phyloP scores from a whole-genome alignment of 2,329 filamentous ascomycete genomes.

The Penicillium olsonii region DNA sequence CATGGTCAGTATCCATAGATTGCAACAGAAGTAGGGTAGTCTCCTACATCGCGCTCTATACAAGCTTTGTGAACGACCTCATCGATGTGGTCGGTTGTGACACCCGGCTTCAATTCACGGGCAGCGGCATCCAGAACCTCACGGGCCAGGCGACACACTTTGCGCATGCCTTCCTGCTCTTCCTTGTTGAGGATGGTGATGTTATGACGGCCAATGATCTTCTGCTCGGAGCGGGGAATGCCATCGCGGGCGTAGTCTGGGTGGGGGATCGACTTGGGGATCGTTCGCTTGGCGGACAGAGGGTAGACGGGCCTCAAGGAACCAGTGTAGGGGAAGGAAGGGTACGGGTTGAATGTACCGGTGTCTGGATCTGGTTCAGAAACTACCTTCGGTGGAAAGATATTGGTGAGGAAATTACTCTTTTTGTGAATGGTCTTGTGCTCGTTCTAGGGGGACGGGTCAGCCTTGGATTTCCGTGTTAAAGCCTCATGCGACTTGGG shows the following conservation, averaged over 20 bases:
- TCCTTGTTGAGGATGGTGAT: constrained; percentile 78
- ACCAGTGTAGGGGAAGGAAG: constrained; percentile 80
- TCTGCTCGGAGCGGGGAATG: constrained; percentile 66
- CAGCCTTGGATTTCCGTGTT: constrained; percentile 14
- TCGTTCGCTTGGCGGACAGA: constrained; percentile 68
- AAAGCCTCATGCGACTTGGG: constrained; percentile 21
- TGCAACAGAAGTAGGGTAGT: neutral
- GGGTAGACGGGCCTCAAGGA: constrained; percentile 83
- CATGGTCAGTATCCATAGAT: constrained; percentile 13
- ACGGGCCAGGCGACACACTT: constrained; percentile 80
- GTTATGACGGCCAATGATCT: constrained; percentile 72
- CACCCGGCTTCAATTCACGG: constrained; percentile 78
- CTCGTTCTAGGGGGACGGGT: constrained; percentile 57
- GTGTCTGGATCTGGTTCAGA: constrained; percentile 91
- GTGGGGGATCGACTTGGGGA: constrained; percentile 77
- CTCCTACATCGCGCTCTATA: constrained; percentile 81
- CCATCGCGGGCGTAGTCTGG: constrained; percentile 90
- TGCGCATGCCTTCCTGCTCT: constrained; percentile 86
- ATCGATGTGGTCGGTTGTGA: constrained; percentile 94
- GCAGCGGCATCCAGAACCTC: constrained; percentile 94
- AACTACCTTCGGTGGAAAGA: constrained; percentile 77
- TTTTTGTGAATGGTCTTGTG: constrained; percentile 88
- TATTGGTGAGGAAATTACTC: constrained; percentile 69
- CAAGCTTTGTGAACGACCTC: constrained; percentile 94
- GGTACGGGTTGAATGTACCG: constrained; percentile 89